Evolutionary conservation across 2,329 filamentous ascomycete genomes (phyloP).

Genomic region (Niveomyces coronatus): DNA sequence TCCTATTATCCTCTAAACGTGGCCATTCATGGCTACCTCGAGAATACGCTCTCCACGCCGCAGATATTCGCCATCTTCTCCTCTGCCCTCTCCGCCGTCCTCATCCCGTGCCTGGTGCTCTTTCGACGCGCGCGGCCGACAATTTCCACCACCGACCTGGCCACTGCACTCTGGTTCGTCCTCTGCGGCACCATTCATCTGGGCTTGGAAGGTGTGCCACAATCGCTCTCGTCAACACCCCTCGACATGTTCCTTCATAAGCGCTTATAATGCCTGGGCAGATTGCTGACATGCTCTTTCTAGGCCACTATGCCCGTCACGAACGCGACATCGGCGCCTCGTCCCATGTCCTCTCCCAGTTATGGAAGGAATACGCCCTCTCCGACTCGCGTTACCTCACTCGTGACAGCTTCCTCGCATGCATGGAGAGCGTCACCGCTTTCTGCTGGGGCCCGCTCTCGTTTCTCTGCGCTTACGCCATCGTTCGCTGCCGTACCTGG

Average conservation of each 20-base stretch:
- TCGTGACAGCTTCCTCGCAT: constrained; percentile 32
- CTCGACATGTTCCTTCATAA: not conserved
- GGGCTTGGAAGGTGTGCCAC: constrained; percentile 18
- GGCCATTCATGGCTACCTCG: constrained; percentile 50
- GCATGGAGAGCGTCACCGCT: constrained; percentile 37
- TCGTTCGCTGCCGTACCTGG: constrained; percentile 25
- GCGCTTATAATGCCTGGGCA: not conserved
- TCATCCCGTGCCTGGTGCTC: constrained; percentile 44
- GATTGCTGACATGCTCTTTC: no score
- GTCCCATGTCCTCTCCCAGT: constrained; percentile 30
- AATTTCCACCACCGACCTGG: constrained; percentile 41
- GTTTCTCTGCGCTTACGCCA: constrained; percentile 27
- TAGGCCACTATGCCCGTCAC: constrained; percentile 33
- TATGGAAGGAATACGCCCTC: constrained; percentile 41
- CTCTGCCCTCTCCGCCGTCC: constrained; percentile 43
- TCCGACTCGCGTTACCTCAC: constrained; percentile 38
- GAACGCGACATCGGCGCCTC: constrained; percentile 22
- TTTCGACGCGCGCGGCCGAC: constrained; percentile 42
- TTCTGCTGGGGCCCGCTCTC: constrained; percentile 36
- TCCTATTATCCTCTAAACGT: constrained; percentile 63
- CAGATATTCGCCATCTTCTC: constrained; percentile 51
- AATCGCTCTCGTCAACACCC: no score
- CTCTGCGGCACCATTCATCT: constrained; percentile 42
- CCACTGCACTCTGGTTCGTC: constrained; percentile 60
- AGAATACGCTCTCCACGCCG: constrained; percentile 52